Base-by-base conservation (phyloP, 345 rosid genomes). In the Ceriops zippeliana region DNA sequence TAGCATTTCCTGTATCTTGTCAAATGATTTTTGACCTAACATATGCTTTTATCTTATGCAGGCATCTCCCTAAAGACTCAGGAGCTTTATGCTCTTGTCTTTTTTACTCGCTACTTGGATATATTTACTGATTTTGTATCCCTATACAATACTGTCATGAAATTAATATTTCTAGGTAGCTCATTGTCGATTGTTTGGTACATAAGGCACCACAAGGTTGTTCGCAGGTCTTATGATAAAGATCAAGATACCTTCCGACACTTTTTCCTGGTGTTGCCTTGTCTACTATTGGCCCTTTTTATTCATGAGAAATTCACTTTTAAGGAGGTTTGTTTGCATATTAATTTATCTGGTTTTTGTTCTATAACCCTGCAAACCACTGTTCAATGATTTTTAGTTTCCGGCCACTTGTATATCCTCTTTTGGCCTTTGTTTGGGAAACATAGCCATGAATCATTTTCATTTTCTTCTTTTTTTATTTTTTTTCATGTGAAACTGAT, bases 31-130 rank as follows among this genome's bases (percentile, higher is more conserved):
- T 30, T 52, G 61, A 20, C 15, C 26, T 30, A 28, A 7, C 5
- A 17, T 46, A 22, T 34, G 8, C 6, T 24, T 13, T 22, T 27
- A 15, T 65, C 35, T 26, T 35, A 8, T 70, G 73, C 85, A 90
- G 97, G 98, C 52, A 67, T 93, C 38, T 89, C 98, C 1, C 80
- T 90, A 80, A 93, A 90, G 96, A 90, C 96, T 9, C 96, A 87
- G 79, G 96, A 90, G 63, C 96, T 93, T 65, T 93, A 86, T 64
- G 86, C 81, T 19, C 15, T 90, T 58, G 96, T 93, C 62, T 93
- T 93, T 66, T 80, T 83, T 1, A 72, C 88, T 0, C 93, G 93
- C 17, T 92, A 90, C 78, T 75, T 92, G 85, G 96, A 90, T 77
- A 90, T 89, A n/a, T 86, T 93, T 70, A 84, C 90, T 21, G 70